Conservation (phyloP, 176 grass and related monocot species). For the Cenchrus fungigraminus region DNA sequence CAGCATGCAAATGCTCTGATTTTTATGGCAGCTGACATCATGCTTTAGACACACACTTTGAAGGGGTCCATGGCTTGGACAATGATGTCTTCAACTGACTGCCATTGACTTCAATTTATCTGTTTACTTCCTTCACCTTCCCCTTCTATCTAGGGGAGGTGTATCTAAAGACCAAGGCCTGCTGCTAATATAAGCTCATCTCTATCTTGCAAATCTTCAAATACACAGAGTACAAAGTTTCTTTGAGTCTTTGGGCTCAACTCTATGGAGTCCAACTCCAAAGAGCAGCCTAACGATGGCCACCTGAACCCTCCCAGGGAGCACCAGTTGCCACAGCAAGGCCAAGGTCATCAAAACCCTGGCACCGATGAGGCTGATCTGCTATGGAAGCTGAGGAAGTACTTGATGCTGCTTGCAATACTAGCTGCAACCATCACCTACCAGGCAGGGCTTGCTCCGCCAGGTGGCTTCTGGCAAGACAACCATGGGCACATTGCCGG, state of each 20-base stretch:
- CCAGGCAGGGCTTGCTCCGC: conserved; percentile 47
- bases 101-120: neutral
- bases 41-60: neutral
- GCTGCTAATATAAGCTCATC: neutral
- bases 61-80: conserved; percentile 14
- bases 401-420: conserved; percentile 59
- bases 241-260: conserved; percentile 2
- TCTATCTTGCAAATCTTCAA: conserved; percentile 5
- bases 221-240: neutral
- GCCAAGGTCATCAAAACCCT: neutral
- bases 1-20: neutral
- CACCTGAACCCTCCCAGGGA: neutral
- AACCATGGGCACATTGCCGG: conserved; percentile 22
- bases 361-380: conserved; percentile 31
- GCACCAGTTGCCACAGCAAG: neutral
- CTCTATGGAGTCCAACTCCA: conserved; percentile 20
- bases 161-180: conserved; percentile 10
- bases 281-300: neutral
- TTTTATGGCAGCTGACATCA: neutral
- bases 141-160: conserved; percentile 28
- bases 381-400: conserved; percentile 58
- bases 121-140: neutral
- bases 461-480: conserved; percentile 69
- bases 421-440: conserved; percentile 58
- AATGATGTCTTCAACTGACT: neutral